phyloP scores from a whole-genome alignment of 768 basidiomycete genomes.

The Hebeloma cylindrosporum region DNA sequence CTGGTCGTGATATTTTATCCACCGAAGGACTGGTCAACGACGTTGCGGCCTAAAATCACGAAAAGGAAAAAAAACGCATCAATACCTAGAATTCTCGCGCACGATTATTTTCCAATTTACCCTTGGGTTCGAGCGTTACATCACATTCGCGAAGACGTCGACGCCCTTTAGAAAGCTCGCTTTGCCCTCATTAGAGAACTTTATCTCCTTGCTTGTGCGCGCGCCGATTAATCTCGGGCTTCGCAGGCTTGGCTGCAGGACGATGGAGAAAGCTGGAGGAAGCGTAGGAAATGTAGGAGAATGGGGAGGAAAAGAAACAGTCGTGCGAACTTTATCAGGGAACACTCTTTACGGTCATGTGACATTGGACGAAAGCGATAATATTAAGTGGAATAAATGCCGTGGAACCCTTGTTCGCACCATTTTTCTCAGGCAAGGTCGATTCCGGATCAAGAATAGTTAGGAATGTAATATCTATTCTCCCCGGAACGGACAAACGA shows the following conservation, averaged over 20 bases:
- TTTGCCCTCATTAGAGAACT: slow-evolving; percentile 94
- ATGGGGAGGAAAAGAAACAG: no score
- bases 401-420: no score
- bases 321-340: no score
- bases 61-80: slow-evolving; percentile 12
- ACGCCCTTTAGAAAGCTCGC: slow-evolving; percentile 94
- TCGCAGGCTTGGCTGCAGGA: slow-evolving; percentile 54
- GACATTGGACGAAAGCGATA: no score
- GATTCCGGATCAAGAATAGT: no score
- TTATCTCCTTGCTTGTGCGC: slow-evolving; percentile 97
- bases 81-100: no score
- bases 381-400: no score
- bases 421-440: no score
- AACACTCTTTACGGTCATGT: no score
- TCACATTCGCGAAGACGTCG: slow-evolving; percentile 93
- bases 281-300: slow-evolving; percentile 18
- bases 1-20: slow-evolving; percentile 96
- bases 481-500: no score
- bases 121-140: slow-evolving; percentile 96
- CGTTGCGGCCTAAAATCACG: slow-evolving; percentile 74
- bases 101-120: no score
- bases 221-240: slow-evolving; percentile 58
- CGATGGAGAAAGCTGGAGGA: slow-evolving; percentile 71
- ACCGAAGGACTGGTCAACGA: slow-evolving; percentile 91
- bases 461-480: no score